phyloP scores from a whole-genome alignment of 2,329 filamentous ascomycete genomes.

The Fusarium chaquense region DNA sequence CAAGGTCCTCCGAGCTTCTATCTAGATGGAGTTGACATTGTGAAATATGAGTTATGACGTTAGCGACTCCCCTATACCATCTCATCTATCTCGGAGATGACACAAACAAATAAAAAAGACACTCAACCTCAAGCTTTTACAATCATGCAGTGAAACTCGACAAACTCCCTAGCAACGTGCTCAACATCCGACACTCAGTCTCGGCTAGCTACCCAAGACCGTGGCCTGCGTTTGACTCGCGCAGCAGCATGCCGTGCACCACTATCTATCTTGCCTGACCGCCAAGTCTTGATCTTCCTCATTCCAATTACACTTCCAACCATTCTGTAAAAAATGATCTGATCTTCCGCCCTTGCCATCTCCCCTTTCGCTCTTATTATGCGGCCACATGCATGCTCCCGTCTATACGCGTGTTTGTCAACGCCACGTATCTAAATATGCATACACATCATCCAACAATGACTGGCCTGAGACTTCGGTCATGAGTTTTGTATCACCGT shows the following conservation, averaged over 20 bases:
- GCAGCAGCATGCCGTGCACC: slow-evolving; percentile 25
- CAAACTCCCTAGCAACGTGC: slow-evolving; percentile 27
- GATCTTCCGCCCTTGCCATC: neutral
- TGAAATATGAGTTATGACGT: neutral
- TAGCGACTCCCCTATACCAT: no score
- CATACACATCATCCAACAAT: neutral
- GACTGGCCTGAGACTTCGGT: neutral
- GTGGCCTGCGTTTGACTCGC: slow-evolving; percentile 25
- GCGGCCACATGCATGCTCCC: slow-evolving; percentile 25
- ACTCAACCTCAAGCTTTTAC: neutral
- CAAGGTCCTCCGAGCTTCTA: slow-evolving; percentile 58
- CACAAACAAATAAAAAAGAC: neutral
- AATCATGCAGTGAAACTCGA: slow-evolving; percentile 9
- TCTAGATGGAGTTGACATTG: slow-evolving; percentile 45
- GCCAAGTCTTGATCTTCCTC: slow-evolving; percentile 6
- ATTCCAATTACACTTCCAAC: neutral
- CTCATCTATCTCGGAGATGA: neutral
- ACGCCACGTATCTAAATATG: slow-evolving; percentile 16
- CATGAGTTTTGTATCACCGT: slow-evolving; percentile 4
- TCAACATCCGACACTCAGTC: slow-evolving; percentile 40
- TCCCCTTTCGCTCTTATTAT: neutral
- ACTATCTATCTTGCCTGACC: slow-evolving; percentile 21
- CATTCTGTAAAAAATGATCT: neutral
- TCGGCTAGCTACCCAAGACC: slow-evolving; percentile 38
- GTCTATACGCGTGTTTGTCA: slow-evolving; percentile 19